Percentiles rank a stretch among this genome's conserved stretches.
Conservation (phyloP, 768 basidiomycete genomes). For the Naganishia vaughanmartiniae region DNA sequence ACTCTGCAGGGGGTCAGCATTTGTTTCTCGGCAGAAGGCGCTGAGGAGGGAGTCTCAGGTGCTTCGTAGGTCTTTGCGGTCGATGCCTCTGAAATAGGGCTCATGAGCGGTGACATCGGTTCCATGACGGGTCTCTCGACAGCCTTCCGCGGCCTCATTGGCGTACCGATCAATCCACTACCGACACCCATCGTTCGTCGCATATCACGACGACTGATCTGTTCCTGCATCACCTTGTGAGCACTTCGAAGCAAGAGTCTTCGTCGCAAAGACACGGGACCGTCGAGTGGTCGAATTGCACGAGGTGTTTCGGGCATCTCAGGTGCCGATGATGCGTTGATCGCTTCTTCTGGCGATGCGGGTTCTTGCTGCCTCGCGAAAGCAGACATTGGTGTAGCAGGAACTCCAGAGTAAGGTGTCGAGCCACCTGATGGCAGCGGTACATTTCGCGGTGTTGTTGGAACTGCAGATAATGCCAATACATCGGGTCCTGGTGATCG, state of each 20-base stretch:
- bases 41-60: not conserved
- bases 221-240: slow-evolving; percentile 44
- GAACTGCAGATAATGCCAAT: not conserved
- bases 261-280: slow-evolving; percentile 40
- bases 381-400: not conserved
- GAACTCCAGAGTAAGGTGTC: slow-evolving; percentile 3
- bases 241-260: slow-evolving; percentile 45
- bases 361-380: not conserved
- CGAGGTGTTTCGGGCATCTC: slow-evolving; percentile 16
- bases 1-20: slow-evolving; percentile 6
- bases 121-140: not conserved
- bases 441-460: slow-evolving; percentile 13
- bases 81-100: not conserved
- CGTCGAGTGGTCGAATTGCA: slow-evolving; percentile 17
- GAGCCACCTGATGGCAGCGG: not conserved
- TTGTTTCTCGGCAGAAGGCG: not conserved
- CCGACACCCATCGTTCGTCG: slow-evolving; percentile 14
- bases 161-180: slow-evolving; percentile 16
- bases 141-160: not conserved
- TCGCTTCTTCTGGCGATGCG: not conserved
- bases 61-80: slow-evolving; percentile 4
- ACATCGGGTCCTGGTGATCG: slow-evolving; percentile 18
- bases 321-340: not conserved
- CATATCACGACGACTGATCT: slow-evolving; percentile 18
- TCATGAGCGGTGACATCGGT: slow-evolving; percentile 11